Evolutionary conservation across 2,329 filamentous ascomycete species (phyloP), one percentile per base, ranked within the genome.

Genomic region (Aureobasidium vineae): DNA sequence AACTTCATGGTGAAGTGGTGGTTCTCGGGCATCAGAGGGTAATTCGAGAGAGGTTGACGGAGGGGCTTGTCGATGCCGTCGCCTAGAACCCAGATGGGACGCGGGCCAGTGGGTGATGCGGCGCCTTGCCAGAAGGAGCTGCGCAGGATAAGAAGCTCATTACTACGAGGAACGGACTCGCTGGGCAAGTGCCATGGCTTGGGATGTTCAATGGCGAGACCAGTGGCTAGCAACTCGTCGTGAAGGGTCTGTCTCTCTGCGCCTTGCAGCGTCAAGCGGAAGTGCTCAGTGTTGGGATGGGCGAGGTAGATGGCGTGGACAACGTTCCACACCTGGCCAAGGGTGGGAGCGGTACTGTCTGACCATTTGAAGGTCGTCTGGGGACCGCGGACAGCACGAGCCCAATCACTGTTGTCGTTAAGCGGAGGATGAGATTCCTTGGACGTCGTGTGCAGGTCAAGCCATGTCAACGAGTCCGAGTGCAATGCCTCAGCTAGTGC

Each of bases 141-240:
- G 66, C 84, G 79, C 2, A 85, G 77, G 53, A 86, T 73, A 31
- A 87, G 70, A 41, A 85, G 70, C 66, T 82, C 76, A 11, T 75
- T 72, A 13, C 76, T 72, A 65, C 77, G 77, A 61, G 77, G 75
- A 8, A 76, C 68, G 28, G 72, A 74, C 54, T 74, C 73, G 15
- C 40, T 38, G 2, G 36, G 31, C 10, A 66, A 38, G 19, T 66
- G 65, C 54, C 71, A 79, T 69, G 72, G 75, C 50, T 70, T 75
- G 7, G 79, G 79, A 71, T 82, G 77, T 33, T 76, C 70, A 19
- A 78, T 75, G 5, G 79, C 81, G 6, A 83, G 74, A n/a, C 80
- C 80, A 21, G 76, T 77, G 13, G 70, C 59, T 64, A 79, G 76
- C 16, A 82, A 74, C 67, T 82, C 79, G 5, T 76, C 72, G 10